Conservation (phyloP, 192 early-diverging fungal species). For the Mortierella alpina region DNA sequence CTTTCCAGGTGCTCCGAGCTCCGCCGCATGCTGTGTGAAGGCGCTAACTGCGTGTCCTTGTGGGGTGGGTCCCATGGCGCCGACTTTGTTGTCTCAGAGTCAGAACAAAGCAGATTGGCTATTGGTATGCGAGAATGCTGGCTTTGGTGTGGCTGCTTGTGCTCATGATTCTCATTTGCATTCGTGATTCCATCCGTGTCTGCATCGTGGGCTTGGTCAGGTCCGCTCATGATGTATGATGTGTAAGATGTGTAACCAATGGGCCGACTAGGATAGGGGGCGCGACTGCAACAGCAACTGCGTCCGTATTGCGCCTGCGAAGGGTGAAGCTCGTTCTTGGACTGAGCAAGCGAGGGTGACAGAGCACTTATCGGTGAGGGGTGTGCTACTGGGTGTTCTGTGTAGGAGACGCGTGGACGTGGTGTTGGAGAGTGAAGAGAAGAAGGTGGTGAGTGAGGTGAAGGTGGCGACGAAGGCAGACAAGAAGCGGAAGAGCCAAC, state of each 20-base stretch:
- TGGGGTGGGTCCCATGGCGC: constrained; percentile 15
- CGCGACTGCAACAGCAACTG: neutral
- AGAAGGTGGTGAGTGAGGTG: constrained; percentile 1
- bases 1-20: neutral
- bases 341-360: no score
- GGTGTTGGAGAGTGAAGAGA: neutral
- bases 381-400: neutral
- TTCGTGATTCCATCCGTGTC: neutral
- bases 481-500: neutral
- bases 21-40: neutral
- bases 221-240: constrained; percentile 10
- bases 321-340: no score
- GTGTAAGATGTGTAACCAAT: neutral
- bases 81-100: constrained; percentile 4
- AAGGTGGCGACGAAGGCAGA: neutral
- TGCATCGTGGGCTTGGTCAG: constrained; percentile 15
- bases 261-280: neutral
- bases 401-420: neutral
- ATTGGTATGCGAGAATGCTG: constrained; percentile 25
- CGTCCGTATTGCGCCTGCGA: neutral
- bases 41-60: neutral
- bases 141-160: constrained; percentile 6
- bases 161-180: neutral
- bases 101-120: constrained; percentile 33
- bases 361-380: no score